These are phyloP conservation scores for Acer yangbiense DNA, from an alignment of 345 rosid species.

Conservation along the genomic window DNA sequence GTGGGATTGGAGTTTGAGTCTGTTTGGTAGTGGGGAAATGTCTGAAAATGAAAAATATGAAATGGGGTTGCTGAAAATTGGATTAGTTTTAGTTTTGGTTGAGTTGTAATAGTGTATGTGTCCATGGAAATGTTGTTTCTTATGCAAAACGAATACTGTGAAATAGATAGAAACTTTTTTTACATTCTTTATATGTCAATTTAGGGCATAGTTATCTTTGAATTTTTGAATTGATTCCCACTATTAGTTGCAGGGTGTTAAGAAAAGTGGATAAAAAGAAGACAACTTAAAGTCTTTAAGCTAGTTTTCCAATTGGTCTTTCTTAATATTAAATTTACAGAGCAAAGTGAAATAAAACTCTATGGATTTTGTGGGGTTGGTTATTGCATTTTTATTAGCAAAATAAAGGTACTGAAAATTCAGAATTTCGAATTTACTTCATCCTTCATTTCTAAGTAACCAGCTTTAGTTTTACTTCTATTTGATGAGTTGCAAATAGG, in stretches of 20 bases:
- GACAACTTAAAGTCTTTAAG: background rate
- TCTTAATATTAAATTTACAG: background rate
- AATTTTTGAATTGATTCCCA: background rate
- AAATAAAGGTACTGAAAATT: background rate
- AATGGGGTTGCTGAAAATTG: background rate
- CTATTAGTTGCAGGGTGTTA: background rate
- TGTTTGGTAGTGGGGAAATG: background rate
- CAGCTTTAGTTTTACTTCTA: background rate
- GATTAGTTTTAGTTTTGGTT: background rate
- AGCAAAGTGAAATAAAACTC: background rate
- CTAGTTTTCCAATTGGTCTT: background rate
- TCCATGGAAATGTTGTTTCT: background rate
- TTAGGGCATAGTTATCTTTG: background rate
- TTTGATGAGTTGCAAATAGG: background rate
- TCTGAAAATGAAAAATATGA: constrained; percentile 1
- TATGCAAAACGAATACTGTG: background rate
- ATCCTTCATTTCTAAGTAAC: background rate
- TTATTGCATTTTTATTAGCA: background rate
- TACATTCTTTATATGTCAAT: background rate
- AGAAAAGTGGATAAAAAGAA: background rate
- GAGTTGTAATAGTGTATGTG: background rate
- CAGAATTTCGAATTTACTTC: background rate
- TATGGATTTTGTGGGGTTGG: background rate
- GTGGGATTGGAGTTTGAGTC: background rate
- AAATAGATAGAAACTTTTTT: too few species aligned